Base-by-base conservation (phyloP, 352 stramenopile species). In the Pythium sp. region DNA sequence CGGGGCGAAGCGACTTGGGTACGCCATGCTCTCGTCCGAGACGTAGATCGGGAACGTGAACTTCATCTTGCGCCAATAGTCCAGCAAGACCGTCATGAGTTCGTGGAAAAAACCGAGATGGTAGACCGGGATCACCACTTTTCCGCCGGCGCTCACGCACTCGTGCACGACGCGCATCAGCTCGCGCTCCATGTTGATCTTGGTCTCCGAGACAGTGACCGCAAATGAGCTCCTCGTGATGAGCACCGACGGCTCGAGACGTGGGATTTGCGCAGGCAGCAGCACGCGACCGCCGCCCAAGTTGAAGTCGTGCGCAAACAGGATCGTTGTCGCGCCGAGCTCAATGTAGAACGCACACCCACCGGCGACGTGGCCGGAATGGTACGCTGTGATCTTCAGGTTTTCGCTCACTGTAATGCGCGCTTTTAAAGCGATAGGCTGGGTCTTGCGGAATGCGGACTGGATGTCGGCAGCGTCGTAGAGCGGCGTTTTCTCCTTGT, bases 61-160 rank as follows among this genome's bases (percentile, higher is more conserved):
- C 12, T 75, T 64, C 73, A 92, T 80, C n/a, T 81, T 74, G 9
- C 79, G 71, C 89, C 87, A 96, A 70, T 91, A 89, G 7, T 87
- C 77, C 32, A 89, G 63, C 56, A 96, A 67, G 58, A 95, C 86
- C 30, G 82, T 80, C 32, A 87, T 61, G 28, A 96, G 63, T 61
- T 96, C 89, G 55, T 96, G 87, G 56, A 95, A 84, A 59, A 95
- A 96, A 2, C 89, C 89, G 14, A 89, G 70, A 9, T 77, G 79
- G 62, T 92, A 88, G 11, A 96, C 75, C 0, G 89, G 89, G 30
- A 96, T 88, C 24, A 96, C 81, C 18, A 96, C 89, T 81, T 96
- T 96, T 34, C 89, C 89, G 14, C 81, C 76, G 2, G 84, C 77
- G n/a, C 69, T 71, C 51, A 96, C 74, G 55, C 86, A 92, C 69